Evolutionary conservation across 306 rosid genomes (phyloP).

Genomic region (Myrica gale): DNA sequence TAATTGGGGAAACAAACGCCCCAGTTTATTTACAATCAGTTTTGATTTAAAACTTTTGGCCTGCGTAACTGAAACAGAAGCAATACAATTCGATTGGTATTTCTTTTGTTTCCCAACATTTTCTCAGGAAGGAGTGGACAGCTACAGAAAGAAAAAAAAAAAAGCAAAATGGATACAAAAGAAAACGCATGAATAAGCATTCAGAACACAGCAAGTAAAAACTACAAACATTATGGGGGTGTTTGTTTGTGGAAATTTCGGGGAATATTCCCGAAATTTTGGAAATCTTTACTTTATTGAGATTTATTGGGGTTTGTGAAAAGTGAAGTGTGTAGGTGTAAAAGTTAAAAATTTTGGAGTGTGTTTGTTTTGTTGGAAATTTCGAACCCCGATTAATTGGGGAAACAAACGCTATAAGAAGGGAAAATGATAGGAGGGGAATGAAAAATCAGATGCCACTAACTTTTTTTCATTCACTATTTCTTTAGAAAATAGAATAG

Average conservation of each 20-base stretch:
- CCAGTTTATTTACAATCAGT: too few relatives aligned
- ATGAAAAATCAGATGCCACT: neutral
- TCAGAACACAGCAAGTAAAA: constrained; percentile 2
- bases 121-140: neutral
- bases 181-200: neutral
- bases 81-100: neutral
- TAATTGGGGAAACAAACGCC: too few relatives aligned
- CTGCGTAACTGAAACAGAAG: neutral
- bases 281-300: too few relatives aligned
- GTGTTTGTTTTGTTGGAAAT: too few relatives aligned
- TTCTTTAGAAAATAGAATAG: neutral
- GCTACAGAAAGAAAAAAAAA: neutral
- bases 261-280: too few relatives aligned
- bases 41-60: too few relatives aligned
- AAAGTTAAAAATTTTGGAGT: too few relatives aligned
- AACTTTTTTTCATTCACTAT: neutral
- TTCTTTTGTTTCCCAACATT: neutral
- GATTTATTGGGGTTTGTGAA: too few relatives aligned
- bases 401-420: too few relatives aligned
- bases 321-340: too few relatives aligned
- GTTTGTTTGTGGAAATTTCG: too few relatives aligned
- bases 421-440: neutral
- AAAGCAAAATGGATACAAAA: neutral
- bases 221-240: neutral
- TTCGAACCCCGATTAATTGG: too few relatives aligned